phyloP scores from a whole-genome alignment of 164 flowering plant species.

The Vitis labrusca region DNA sequence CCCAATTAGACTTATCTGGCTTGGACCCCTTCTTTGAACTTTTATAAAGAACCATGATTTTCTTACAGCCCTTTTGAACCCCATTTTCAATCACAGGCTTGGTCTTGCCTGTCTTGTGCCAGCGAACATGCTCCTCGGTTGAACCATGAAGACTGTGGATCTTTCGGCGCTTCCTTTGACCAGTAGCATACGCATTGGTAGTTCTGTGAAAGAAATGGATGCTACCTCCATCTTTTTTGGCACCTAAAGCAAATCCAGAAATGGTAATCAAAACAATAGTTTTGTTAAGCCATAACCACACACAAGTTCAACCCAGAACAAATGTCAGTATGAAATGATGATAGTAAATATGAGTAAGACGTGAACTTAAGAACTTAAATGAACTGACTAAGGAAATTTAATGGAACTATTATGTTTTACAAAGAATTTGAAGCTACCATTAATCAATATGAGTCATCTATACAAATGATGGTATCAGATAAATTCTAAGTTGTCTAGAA shows the following conservation, averaged over 20 bases:
- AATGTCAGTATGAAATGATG: not conserved
- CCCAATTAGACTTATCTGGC: conserved; percentile 81
- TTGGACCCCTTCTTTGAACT: conserved; percentile 62
- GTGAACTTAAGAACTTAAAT: not conserved
- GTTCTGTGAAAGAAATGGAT: conserved; percentile 78
- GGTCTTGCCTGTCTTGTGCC: conserved; percentile 98
- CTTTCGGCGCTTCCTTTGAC: conserved; percentile 84
- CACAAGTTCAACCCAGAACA: not conserved
- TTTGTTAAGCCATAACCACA: not conserved
- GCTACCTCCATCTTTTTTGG: conserved; percentile 76
- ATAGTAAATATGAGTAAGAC: too few species aligned
- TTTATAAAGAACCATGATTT: conserved; percentile 86
- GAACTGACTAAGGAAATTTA: not conserved
- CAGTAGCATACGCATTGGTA: conserved; percentile 80
- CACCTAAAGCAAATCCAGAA: conserved; percentile 49
- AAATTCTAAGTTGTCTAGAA: too few species aligned
- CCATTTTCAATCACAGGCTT: conserved; percentile 70
- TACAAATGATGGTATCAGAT: too few species aligned
- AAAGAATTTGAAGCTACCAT: too few species aligned
- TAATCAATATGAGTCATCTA: too few species aligned
- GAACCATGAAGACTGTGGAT: conserved; percentile 36
- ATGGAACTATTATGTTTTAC: not conserved
- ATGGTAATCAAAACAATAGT: not conserved
- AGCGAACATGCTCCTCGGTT: conserved; percentile 57
- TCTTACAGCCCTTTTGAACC: conserved; percentile 74